A percentile compares a stretch with the other conserved stretches of the same genome.
These are phyloP conservation scores for Pythium utonaiense DNA, from an alignment of 352 stramenopile genomes.

Conservation along the genomic window DNA sequence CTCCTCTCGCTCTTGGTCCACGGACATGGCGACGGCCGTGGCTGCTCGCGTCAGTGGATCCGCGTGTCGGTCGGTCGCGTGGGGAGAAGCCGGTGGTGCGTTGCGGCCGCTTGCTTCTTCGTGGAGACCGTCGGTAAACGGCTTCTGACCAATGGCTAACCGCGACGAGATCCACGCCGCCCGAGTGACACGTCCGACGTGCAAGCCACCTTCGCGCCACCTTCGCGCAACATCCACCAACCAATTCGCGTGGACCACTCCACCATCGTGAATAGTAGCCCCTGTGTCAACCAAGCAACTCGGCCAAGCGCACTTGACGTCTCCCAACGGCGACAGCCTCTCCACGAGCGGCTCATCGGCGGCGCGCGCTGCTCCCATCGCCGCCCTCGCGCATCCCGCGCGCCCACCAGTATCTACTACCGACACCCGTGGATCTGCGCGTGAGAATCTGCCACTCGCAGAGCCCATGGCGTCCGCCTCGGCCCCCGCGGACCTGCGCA, in stretches of 20 bases:
- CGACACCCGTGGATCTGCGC: neutral
- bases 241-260: constrained; percentile 12
- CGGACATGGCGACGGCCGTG: neutral
- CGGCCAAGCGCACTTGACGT: neutral
- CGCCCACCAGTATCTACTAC: neutral
- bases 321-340: neutral
- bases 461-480: neutral
- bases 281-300: neutral
- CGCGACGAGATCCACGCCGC: neutral
- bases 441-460: neutral
- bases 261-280: constrained; percentile 1
- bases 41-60: too few species aligned
- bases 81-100: neutral
- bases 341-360: constrained; percentile 1
- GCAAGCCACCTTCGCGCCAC: constrained; percentile 1
- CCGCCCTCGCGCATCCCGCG: neutral
- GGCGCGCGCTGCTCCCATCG: neutral
- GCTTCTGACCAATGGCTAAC: constrained; percentile 1
- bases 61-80: too few species aligned
- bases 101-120: neutral
- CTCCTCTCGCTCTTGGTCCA: neutral
- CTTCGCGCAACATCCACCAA: neutral
- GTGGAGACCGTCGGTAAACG: neutral
- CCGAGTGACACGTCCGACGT: constrained; percentile 8
- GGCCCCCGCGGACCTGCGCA: constrained; percentile 38